Base-by-base conservation (phyloP, 2,329 filamentous ascomycete genomes). In the Aspergillus eucalypticola region DNA sequence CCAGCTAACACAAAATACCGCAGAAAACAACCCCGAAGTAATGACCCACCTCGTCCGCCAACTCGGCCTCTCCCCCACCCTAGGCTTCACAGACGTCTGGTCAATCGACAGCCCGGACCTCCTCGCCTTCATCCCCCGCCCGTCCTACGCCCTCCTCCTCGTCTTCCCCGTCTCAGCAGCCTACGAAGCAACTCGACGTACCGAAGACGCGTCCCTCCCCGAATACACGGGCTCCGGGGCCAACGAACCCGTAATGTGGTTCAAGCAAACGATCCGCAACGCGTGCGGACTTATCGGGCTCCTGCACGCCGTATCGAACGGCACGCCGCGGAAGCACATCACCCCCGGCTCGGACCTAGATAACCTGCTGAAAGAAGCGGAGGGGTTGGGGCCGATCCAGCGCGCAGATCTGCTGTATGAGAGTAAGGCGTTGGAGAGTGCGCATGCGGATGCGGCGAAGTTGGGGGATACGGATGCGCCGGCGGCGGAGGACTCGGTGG, bases 251-350 rank as follows among this genome's bases (percentile, higher is more conserved):
- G 91, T 97, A 0, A 71, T 96, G 7, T 99, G 94, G 95, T 98
- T 93, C 83, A 90, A 87, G 68, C 94, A 98, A 80, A 98, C 93
- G 0, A 97, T 98, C 69, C 86, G 90, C 62, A 96, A 98, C 74
- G 92, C 94, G 0, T 98, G 94, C 75, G 94, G 94, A 0, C 79
- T 96, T 48, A 96, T 97, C 81, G 95, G 90, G 0, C 78, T 98
- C 27, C 75, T 98, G 49, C 95, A 98, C 73, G 90, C 89, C 17
- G 86, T 91, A 0, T 83, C 84, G 49, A 99, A 98, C 75, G 92
- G 92, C 0, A 82, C 83, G 1, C 89, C 90, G 0, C 79, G 84
- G 58, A 77, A 79, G 3, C 84, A 88, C 56, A 84, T 96, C 57
- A 76, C 84, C 80, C 74, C 61, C 69, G 78, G 68, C 8, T 78